A percentile compares a stretch with the other conserved stretches of the same genome.
These are phyloP conservation scores for Gastrodia elata DNA, from an alignment of 106 monocot species.

Conservation along the genomic window DNA sequence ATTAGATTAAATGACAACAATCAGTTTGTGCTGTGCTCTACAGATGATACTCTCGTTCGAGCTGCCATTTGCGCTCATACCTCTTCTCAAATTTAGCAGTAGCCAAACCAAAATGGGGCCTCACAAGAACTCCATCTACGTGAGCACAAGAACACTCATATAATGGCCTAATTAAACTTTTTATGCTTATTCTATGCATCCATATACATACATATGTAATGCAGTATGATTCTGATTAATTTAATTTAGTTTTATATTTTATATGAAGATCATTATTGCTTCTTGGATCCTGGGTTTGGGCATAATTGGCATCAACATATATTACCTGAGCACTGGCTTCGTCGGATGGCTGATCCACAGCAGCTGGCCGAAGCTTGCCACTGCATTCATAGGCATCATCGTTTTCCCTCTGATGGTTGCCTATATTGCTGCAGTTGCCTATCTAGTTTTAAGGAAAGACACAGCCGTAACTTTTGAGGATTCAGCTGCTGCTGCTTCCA, in stretches of 20 bases:
- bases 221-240: too few relatives aligned
- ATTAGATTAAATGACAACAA: too few relatives aligned
- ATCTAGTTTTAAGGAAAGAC: constrained; percentile 66
- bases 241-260: too few relatives aligned
- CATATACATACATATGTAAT: too few relatives aligned
- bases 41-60: constrained; percentile 92
- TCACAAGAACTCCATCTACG: constrained; percentile 70
- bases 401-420: constrained; percentile 75
- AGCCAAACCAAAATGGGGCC: constrained; percentile 68
- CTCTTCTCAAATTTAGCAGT: constrained; percentile 81
- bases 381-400: constrained; percentile 36
- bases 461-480: constrained; percentile 23
- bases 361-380: constrained; percentile 44
- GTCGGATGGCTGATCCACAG: constrained; percentile 59
- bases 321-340: constrained; percentile 62
- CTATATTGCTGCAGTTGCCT: constrained; percentile 40
- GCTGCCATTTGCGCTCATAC: constrained; percentile 77
- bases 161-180: neutral
- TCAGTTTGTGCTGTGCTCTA: neutral
- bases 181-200: too few relatives aligned
- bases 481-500: too few relatives aligned
- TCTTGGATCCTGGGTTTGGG: constrained; percentile 58
- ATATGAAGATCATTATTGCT: constrained; percentile 54
- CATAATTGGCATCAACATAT: constrained; percentile 68
- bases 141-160: constrained; percentile 19